Percentiles rank a stretch among this genome's conserved stretches.
These are phyloP conservation scores for Rhododendron molle DNA, from an alignment of 148 eudicot species.

Conservation along the genomic window DNA sequence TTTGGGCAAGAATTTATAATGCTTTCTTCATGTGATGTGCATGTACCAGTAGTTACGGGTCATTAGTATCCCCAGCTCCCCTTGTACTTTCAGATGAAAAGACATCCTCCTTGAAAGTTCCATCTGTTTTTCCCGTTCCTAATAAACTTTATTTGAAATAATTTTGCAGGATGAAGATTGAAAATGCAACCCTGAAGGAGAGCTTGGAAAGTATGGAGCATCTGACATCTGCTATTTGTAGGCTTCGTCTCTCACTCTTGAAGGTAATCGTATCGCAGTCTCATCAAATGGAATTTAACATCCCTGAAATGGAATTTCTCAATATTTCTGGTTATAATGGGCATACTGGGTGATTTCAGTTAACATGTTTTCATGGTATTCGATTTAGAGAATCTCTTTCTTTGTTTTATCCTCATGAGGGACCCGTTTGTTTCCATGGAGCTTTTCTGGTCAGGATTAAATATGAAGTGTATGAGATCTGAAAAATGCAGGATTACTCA, in stretches of 20 bases:
- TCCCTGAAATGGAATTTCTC: neutral
- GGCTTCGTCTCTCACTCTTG: constrained; percentile 65
- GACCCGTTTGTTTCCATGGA: neutral
- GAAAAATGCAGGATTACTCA: neutral
- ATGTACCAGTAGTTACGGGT: neutral
- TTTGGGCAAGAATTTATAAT: constrained; percentile 16
- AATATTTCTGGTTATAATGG: neutral
- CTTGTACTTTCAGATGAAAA: neutral
- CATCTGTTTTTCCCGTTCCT: neutral
- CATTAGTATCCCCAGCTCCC: neutral
- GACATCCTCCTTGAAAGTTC: neutral
- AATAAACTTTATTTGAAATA: neutral
- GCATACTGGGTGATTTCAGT: neutral
- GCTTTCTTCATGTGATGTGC: neutral
- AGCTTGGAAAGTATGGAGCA: constrained; percentile 86
- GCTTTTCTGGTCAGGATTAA: neutral
- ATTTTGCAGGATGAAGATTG: constrained; percentile 62
- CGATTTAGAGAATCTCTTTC: neutral
- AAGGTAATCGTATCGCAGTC: constrained; percentile 43
- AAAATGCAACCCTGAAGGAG: constrained; percentile 82
- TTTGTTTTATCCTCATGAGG: neutral
- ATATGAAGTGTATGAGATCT: neutral
- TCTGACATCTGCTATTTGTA: constrained; percentile 60
- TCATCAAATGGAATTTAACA: neutral
- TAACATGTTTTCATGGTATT: neutral